These are phyloP conservation scores for Botrytis hyacinthi DNA, from an alignment of 2,329 filamentous ascomycete genomes.

Conservation along the genomic window DNA sequence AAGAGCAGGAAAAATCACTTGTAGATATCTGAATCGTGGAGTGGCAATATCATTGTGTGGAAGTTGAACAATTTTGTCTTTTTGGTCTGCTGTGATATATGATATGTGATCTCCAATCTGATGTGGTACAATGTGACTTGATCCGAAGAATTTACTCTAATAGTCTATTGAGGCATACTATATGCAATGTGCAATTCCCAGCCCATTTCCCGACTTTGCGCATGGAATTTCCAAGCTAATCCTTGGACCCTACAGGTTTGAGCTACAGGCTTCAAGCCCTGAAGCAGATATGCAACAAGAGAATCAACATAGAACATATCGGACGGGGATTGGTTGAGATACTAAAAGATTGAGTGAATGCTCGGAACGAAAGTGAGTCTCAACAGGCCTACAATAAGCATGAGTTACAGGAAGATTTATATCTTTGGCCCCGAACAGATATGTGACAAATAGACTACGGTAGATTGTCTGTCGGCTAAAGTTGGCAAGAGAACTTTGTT, in stretches of 20 bases:
- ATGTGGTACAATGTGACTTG: background rate
- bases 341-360: background rate
- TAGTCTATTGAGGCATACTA: background rate
- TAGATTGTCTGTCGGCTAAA: no score
- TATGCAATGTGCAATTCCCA: background rate
- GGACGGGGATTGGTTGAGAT: background rate
- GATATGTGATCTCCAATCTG: background rate
- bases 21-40: background rate
- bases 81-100: background rate
- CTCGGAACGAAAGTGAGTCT: background rate
- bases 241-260: background rate
- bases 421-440: background rate
- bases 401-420: background rate
- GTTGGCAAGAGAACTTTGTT: background rate
- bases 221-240: background rate
- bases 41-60: slow-evolving; percentile 12
- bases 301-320: background rate
- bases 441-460: background rate
- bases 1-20: background rate
- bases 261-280: background rate
- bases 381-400: background rate
- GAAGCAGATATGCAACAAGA: background rate
- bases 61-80: background rate
- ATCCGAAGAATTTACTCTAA: background rate
- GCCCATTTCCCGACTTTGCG: background rate